Evolutionary conservation across 495 filamentous ascomycete species (phyloP), one percentile per base, ranked within the genome.

Genomic region (Delitschia confertaspora): DNA sequence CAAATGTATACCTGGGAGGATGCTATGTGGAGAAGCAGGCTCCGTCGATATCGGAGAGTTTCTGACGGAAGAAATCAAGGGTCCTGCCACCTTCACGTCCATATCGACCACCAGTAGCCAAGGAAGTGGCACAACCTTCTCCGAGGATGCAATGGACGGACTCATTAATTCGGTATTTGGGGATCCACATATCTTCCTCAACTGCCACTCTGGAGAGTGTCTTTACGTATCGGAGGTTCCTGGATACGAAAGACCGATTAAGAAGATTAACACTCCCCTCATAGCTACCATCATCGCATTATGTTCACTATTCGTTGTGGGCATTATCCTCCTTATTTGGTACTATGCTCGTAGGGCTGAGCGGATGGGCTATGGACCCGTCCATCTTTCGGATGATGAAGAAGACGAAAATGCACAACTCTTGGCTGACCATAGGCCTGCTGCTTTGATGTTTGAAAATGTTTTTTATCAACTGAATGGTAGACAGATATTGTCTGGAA

Each of bases 251-350:
- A 75, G 86, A 29, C 83, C 88, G 3, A 69, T 96, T 37, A 95
- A 95, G 65, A 79, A 82, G 56, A 96, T 98, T 67, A 98, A 98
- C 60, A 98, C 88, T 0, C 91, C 93, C 8, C 69, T 98, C 33
- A 96, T 98, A 55, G 91, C 91, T 14, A 81, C 85, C 24, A 85
- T 93, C 37, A 96, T 98, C 59, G 88, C 88, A 6, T 87, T 79
- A 18, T 83, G 76, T 61, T 78, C 80, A 2, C 68, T 98, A 0
- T 95, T 98, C 57, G 71, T 96, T 5, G 87, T 95, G 17, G 80
- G 76, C 5, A 78, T 85, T 29, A 84, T 95, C 38, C 63, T 96
- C 21, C 54, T 76, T 5, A 74, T 93, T 16, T 98, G 89, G 88
- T 93, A 88, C 56, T 63, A 94, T n/a, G 83, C 86, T 1, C 73